Evolutionary conservation across 2,329 filamentous ascomycete genomes (phyloP).

Genomic region (Thermoascus crustaceus): DNA sequence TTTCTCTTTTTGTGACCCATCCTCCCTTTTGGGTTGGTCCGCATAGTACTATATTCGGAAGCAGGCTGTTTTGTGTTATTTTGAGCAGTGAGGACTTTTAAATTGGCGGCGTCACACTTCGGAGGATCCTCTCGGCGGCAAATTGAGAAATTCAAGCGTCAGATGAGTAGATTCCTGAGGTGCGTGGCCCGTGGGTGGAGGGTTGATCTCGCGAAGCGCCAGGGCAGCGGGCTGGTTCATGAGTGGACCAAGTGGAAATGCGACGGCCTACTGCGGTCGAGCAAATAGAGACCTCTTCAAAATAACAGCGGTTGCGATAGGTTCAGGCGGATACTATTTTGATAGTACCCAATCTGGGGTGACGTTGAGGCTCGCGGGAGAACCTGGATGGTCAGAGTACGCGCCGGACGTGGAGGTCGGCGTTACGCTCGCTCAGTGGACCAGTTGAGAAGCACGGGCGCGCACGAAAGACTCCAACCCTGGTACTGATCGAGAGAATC

Average conservation of each 20-base stretch:
- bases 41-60: no score
- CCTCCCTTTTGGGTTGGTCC: no score
- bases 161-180: background rate
- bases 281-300: background rate
- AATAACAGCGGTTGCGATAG: constrained; percentile 9
- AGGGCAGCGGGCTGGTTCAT: background rate
- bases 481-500: background rate
- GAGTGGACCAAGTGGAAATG: constrained; percentile 6
- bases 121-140: constrained; percentile 7
- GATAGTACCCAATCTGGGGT: constrained; percentile 14
- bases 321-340: constrained; percentile 16
- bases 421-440: constrained; percentile 17
- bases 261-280: no score
- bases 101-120: no score
- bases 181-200: background rate
- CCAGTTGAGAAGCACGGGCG: constrained; percentile 1
- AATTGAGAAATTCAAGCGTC: background rate
- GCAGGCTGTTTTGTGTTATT: no score
- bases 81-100: no score
- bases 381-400: constrained; percentile 16
- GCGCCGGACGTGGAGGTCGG: constrained; percentile 17
- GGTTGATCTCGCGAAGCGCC: background rate
- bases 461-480: background rate
- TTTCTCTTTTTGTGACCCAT: no score
- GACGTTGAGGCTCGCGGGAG: constrained; percentile 7